Evolutionary conservation across 2,329 filamentous ascomycete genomes (phyloP), one percentile per base, ranked within the genome.

Genomic region (Diaporthe destruens): DNA sequence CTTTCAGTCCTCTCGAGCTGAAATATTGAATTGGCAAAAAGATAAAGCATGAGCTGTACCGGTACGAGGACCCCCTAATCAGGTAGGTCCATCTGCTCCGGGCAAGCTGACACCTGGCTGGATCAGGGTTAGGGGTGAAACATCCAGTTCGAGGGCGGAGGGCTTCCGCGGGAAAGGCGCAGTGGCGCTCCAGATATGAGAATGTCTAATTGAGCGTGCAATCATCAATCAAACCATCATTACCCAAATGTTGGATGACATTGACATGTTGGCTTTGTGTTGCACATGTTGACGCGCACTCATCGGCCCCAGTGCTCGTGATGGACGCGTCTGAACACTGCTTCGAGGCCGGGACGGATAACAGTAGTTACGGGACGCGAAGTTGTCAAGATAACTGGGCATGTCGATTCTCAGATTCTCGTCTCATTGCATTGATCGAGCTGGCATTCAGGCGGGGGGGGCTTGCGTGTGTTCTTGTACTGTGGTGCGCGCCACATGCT

Each of bases 201-300:
- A 66, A 25, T 53, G 61, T 66, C n/a, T 66, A 53, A 66, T 66
- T 66, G 20, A 23, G 18, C 29, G 18, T 32, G 9, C 18, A 23
- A 11, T 25, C 14, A 34, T 36, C 20, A 36, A 23, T 11, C n/a
- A 23, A 36, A 29, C 59, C 42, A 51, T 49, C 18, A 51, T 49
- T 65, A 16, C 61, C 9, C 32, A 23, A 51, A 6, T 6, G 5
- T 6, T 29, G 39, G n/a, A 2, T 47, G 18, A 49, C 6, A 20
- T 34, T n/a, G 29, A 25, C 12, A 4, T 14, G 36, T 36, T 42
- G 5, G 9, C 14, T n/a, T 29, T 32, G 29, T 42, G 7, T 47
- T 7, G 44, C 16, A 12, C 12, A 42, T 42, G 16, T 18, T 42
- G 39, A 18, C 18, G 14, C 16, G 54, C 20, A 25, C 32, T 32